Evolutionary conservation across 2,329 filamentous ascomycete genomes (phyloP), one percentile per base, ranked within the genome.

Genomic region (Fusarium lateritium): DNA sequence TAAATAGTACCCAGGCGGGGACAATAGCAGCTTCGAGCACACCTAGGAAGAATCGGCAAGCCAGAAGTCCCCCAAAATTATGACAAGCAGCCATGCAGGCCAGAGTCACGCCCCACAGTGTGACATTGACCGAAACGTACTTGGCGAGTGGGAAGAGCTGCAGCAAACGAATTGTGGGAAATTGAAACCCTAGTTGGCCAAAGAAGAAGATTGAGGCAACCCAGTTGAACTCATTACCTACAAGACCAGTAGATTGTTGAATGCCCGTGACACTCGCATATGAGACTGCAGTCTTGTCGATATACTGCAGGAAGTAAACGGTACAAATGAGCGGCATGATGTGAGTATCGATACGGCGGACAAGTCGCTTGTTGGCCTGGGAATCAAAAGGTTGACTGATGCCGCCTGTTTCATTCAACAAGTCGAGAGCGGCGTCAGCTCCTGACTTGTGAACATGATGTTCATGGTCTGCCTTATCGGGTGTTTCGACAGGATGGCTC

Each of bases 171-270:
- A 79, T 77, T 0, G 78, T 80, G 0, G 80, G 80, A 11, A 79
- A 82, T 38, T 80, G 76, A 28, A 81, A 80, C 0, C 76, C 75
- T 6, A 80, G 67, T 24, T 80, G 76, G 1, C 76, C 77, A 26
- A 79, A 79, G 65, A 78, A 78, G 65, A 72, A 73, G 15, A 70
- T 67, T 24, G 69, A 70, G 6, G 67, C 67, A 15, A 70, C 77
- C 79, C 83, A 83, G 43, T 80, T 82, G 67, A 83, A 84, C 51
- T 80, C 75, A 36, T 79, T 81, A 6, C 79, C 83, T 6, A 75
- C 71, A 0, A 84, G 76, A 5, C 80, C 73, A 1, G 76, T 73
- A 2, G 79, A 77, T 31, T 71, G 42, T n/a, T 62, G 56, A 3
- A 73, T 71, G 1, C 72, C 73, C 0, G 67, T 73, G 15, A 75